phyloP scores from a whole-genome alignment of 2,329 filamentous ascomycete species.

The Paraphaeosphaeria minitans region DNA sequence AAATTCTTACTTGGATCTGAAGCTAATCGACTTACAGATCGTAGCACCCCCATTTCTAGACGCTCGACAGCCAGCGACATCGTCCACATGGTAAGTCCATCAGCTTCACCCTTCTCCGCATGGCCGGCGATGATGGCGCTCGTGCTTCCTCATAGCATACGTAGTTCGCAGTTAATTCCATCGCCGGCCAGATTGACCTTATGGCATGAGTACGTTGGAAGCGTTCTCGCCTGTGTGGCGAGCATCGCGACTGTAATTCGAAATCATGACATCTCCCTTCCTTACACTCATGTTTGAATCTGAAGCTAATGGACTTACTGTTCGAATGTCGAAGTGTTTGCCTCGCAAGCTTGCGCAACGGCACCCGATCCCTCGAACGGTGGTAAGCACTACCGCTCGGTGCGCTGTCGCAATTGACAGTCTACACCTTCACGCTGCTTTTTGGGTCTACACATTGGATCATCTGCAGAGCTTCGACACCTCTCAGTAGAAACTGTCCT shows the following conservation, averaged over 20 bases:
- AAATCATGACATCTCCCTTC: background rate
- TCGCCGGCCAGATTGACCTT: background rate
- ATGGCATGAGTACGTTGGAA: slow-evolving; percentile 1
- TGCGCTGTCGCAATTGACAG: background rate
- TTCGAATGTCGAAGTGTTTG: too few species aligned
- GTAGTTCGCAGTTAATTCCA: background rate
- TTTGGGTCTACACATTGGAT: too few species aligned
- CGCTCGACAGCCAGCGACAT: too few species aligned
- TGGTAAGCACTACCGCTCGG: too few species aligned
- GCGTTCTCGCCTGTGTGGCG: background rate
- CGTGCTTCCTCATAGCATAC: background rate
- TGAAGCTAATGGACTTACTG: background rate
- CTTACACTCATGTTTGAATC: background rate
- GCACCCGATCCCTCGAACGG: too few species aligned
- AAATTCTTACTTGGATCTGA: background rate
- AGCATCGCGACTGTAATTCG: background rate
- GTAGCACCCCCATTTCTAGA: too few species aligned
- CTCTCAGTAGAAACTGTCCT: too few species aligned
- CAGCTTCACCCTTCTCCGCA: background rate
- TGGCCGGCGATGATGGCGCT: background rate
- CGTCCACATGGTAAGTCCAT: background rate
- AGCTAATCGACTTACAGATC: background rate
- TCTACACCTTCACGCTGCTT: background rate
- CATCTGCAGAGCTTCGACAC: too few species aligned
- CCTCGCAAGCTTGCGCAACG: too few species aligned